Base-by-base conservation (phyloP, 495 filamentous ascomycete species). In the Polyplosphaeria fusca region DNA sequence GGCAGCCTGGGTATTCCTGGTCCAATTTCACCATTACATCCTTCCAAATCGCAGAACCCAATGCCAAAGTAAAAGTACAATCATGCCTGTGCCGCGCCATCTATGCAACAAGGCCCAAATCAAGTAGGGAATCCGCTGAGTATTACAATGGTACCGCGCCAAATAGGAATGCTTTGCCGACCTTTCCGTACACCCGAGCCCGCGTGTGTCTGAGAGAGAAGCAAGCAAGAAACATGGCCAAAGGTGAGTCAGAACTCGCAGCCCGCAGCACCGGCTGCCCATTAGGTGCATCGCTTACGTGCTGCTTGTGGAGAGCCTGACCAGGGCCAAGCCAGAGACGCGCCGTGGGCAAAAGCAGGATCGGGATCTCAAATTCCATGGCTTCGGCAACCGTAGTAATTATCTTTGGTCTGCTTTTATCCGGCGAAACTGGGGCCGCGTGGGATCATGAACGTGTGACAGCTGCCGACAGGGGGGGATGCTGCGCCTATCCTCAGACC, bases 161-260 rank as follows among this genome's bases (percentile, higher is more conserved):
- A 59, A 59, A 42, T n/a, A 57, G 32, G 27, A 37, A 63, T 48
- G 22, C 4, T 20, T 25, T 38, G 19, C 24, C 35, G 28, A 39
- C 38, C 48, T 37, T 45, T 53, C 61, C 56, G 43, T 64, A 49
- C 61, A 64, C 56, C 61, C 61, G 61, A 49, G 32, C 61, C 61
- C 47, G 61, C 61, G 61, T 53, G 61, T 59, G 61, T 55, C 25
- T 53, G 57, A 40, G 50, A 37, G 49, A 37, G 4, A 61, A 52
- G 20, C 23, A 50, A 55, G n/a, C n/a, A n/a, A n/a, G n/a, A 60
- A 18, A 16, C 32, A 18, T 44, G 30, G 44, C 43, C 49, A 27
- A 48, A 5, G 58, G 35, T 61, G 50, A 61, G 58, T 55, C 58
- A 61, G 56, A 46, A 35, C 9, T 20, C 20, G 13, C 12, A 30